Conservation (phyloP, 2,329 filamentous ascomycete species). For the Sarocladium kiliense region DNA sequence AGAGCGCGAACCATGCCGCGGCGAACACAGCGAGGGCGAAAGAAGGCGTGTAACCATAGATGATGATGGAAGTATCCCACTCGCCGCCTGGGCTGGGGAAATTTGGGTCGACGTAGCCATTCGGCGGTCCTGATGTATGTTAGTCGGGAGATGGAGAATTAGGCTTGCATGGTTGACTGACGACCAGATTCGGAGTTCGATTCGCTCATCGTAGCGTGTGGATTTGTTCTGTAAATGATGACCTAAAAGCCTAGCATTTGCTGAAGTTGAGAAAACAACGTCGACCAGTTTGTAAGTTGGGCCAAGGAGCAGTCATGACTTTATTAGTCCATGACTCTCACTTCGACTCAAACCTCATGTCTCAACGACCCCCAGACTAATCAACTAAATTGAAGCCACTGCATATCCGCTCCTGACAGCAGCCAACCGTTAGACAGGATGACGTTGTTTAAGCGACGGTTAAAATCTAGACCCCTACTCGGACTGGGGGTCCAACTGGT, state of each 20-base stretch:
- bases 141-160: not conserved
- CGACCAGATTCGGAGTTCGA: not conserved
- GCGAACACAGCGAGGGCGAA: slow-evolving; percentile 38
- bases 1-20: slow-evolving; percentile 36
- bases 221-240: not conserved
- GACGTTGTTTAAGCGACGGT: not conserved
- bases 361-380: too few species aligned
- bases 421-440: not conserved
- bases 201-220: not conserved
- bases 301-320: too few species aligned
- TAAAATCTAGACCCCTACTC: not conserved
- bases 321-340: too few species aligned
- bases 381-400: too few species aligned
- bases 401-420: too few species aligned
- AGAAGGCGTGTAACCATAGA: slow-evolving; percentile 45
- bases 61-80: slow-evolving; percentile 43
- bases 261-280: not conserved
- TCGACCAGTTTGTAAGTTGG: not conserved
- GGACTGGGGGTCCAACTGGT: not conserved
- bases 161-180: not conserved
- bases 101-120: slow-evolving; percentile 44
- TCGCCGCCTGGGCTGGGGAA: slow-evolving; percentile 42
- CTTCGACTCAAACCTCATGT: too few species aligned
- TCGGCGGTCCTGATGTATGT: slow-evolving; percentile 10
- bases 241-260: not conserved